Percentiles rank a stretch among this genome's conserved stretches.
These are phyloP conservation scores for Zygoascus bituminiphila DNA, from an alignment of 805 yeast species.

Conservation along the genomic window DNA sequence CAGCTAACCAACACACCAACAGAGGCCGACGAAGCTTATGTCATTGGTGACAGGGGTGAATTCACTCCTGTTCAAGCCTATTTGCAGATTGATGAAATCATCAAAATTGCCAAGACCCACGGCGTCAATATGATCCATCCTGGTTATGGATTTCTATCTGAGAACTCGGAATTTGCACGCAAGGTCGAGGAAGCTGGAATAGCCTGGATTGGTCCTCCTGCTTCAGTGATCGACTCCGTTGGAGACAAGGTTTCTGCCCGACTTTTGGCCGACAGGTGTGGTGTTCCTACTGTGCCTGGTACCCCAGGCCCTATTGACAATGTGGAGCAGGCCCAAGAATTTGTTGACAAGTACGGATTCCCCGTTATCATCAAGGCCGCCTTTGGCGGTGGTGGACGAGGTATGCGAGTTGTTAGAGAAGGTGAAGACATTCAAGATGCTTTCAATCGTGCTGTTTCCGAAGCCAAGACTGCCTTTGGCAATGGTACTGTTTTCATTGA, in stretches of 20 bases:
- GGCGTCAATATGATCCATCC: constrained; percentile 73
- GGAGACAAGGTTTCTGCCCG: constrained; percentile 98
- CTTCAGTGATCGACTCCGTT: constrained; percentile 80
- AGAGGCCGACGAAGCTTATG: constrained; percentile 37
- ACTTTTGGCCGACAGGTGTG: constrained; percentile 66
- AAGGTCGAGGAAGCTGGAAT: constrained; percentile 87
- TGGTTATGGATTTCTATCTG: constrained; percentile 85
- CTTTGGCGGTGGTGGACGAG: constrained; percentile 99
- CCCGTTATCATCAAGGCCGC: constrained; percentile 99
- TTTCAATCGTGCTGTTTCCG: constrained; percentile 85
- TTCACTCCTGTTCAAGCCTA: constrained; percentile 94
- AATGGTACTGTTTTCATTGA: constrained; percentile 98
- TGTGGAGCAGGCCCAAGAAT: constrained; percentile 67
- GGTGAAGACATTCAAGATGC: constrained; percentile 92
- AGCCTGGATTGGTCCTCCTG: constrained; percentile 93
- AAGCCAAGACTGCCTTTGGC: constrained; percentile 93
- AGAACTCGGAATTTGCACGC: constrained; percentile 86
- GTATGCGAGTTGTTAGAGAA: constrained; percentile 98
- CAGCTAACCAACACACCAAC: neutral
- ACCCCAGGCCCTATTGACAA: constrained; percentile 92
- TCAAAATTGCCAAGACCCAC: constrained; percentile 71
- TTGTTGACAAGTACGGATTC: constrained; percentile 78
- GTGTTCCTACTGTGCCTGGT: constrained; percentile 95
- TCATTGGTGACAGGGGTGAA: constrained; percentile 82
- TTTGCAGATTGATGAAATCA: constrained; percentile 89